Percentiles rank a stretch among this genome's conserved stretches.
These are phyloP conservation scores for Lodderomyces pseudojiufengensis DNA, from an alignment of 1,139 yeast species.

Conservation along the genomic window DNA sequence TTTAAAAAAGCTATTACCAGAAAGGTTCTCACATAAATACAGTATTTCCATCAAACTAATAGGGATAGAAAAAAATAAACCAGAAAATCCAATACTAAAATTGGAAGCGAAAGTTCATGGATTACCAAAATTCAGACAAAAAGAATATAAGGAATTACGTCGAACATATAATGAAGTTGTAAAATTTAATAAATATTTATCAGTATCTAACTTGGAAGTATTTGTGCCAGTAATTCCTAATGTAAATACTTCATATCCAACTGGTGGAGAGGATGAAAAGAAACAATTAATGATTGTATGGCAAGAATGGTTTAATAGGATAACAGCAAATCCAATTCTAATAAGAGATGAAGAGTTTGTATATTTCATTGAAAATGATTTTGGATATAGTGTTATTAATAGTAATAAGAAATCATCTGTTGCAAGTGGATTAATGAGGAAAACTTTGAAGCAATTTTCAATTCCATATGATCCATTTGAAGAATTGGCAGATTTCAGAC, in stretches of 20 bases:
- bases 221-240: conserved; percentile 88
- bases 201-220: conserved; percentile 82
- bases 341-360: conserved; percentile 86
- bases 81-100: conserved; percentile 43
- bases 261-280: conserved; percentile 79
- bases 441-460: conserved; percentile 84
- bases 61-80: conserved; percentile 38
- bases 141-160: conserved; percentile 67
- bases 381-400: conserved; percentile 69
- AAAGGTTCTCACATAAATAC: conserved; percentile 40
- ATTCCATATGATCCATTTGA: conserved; percentile 87
- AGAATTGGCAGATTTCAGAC: conserved; percentile 81
- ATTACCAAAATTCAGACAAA: conserved; percentile 73
- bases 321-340: conserved; percentile 70
- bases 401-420: conserved; percentile 52
- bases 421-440: conserved; percentile 82
- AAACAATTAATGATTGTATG: conserved; percentile 54
- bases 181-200: conserved; percentile 72
- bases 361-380: conserved; percentile 83
- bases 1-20: conserved; percentile 47
- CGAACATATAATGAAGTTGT: conserved; percentile 78
- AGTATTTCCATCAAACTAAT: conserved; percentile 26
- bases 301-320: conserved; percentile 85
- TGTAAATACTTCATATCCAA: conserved; percentile 71
- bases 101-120: conserved; percentile 44